Conservation (phyloP, 805 yeast genomes). For the Metschnikowia drakensbergensis region DNA sequence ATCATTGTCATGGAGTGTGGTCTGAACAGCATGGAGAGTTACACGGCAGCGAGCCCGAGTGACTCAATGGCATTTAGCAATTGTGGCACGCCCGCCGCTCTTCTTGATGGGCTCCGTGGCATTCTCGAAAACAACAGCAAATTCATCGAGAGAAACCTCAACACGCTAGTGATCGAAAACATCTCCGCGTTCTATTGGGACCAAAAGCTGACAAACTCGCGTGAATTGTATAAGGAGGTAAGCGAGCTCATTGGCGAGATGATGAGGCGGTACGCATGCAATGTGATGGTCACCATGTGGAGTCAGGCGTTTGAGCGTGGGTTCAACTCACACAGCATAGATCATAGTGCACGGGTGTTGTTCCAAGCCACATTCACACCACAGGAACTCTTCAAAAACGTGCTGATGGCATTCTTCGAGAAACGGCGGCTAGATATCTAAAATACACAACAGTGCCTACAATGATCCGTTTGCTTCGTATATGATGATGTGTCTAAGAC, state of each 20-base stretch:
- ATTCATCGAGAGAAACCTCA: slow-evolving; percentile 9
- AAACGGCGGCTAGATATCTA: background rate
- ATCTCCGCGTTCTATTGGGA: slow-evolving; percentile 37
- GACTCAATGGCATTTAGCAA: background rate
- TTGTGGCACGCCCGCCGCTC: slow-evolving; percentile 6
- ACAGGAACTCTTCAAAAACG: slow-evolving; percentile 6
- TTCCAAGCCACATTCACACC: slow-evolving; percentile 12
- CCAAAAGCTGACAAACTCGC: slow-evolving; percentile 11
- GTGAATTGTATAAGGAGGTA: slow-evolving; percentile 15
- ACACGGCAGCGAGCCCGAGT: background rate
- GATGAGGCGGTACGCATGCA: slow-evolving; percentile 23
- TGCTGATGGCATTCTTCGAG: background rate
- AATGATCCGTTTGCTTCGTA: background rate
- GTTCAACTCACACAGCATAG: slow-evolving; percentile 13
- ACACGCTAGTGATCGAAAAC: slow-evolving; percentile 28
- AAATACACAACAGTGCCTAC: background rate
- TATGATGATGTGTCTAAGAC: slow-evolving; percentile 4
- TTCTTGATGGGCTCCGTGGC: slow-evolving; percentile 2
- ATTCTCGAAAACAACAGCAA: slow-evolving; percentile 2
- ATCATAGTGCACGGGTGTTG: background rate
- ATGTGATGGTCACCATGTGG: slow-evolving; percentile 28
- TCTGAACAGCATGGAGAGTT: background rate
- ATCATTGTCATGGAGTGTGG: slow-evolving; percentile 10
- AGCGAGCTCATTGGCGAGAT: slow-evolving; percentile 11
- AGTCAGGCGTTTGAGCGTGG: slow-evolving; percentile 31